These are phyloP conservation scores for Ocimum tenuiflorum DNA, from an alignment of 257 asterid genomes.

Conservation along the genomic window DNA sequence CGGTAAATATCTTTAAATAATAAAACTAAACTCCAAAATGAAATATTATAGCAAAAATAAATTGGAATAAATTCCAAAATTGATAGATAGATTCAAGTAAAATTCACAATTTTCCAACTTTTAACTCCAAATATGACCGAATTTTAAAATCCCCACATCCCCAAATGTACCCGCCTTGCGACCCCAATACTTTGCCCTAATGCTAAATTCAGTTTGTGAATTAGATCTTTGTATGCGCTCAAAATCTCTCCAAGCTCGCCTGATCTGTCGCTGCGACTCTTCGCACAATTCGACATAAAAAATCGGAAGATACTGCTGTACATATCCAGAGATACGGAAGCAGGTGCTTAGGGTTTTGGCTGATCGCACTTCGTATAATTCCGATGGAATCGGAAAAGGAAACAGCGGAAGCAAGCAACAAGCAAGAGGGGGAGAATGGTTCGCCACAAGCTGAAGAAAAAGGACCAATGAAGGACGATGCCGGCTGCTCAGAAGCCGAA, in stretches of 20 bases:
- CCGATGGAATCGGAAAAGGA: slow-evolving; percentile 6
- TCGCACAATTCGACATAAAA: background rate
- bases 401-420: background rate
- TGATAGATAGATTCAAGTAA: no score
- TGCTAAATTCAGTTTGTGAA: background rate
- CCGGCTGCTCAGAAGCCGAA: background rate
- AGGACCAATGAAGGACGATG: background rate
- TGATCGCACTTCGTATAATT: background rate
- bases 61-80: no score
- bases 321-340: background rate
- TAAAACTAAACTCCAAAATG: no score
- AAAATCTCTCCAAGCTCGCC: background rate
- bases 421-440: background rate
- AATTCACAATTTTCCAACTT: no score
- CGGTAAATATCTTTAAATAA: no score
- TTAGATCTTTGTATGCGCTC: background rate
- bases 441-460: slow-evolving; percentile 5
- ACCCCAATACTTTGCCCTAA: slow-evolving; percentile 10
- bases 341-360: slow-evolving; percentile 7
- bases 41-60: no score
- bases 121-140: no score
- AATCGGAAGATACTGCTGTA: background rate
- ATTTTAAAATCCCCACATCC: background rate
- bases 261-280: background rate
- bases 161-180: slow-evolving; percentile 10